phyloP scores from a whole-genome alignment of 192 early-diverging fungal genomes.

The Linnemannia schmuckeri region DNA sequence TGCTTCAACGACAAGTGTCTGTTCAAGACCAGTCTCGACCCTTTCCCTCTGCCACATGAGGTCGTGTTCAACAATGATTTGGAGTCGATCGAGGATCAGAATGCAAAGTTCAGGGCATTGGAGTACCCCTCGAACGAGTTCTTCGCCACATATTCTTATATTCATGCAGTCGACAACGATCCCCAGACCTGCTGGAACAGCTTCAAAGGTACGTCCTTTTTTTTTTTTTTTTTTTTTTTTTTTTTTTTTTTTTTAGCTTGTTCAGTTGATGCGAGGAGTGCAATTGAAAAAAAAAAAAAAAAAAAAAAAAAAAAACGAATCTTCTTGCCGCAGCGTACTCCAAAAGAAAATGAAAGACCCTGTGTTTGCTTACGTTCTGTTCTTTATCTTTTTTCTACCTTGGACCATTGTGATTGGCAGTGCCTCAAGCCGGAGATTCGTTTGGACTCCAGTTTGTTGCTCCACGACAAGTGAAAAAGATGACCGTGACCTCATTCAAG shows the following conservation, averaged over 20 bases:
- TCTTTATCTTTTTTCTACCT: background rate
- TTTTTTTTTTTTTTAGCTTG: background rate
- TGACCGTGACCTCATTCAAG: conserved; percentile 38
- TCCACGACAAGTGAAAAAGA: conserved; percentile 18
- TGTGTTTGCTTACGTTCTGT: background rate
- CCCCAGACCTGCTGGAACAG: conserved; percentile 66
- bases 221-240: background rate
- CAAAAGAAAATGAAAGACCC: background rate
- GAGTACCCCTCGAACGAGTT: conserved; percentile 53
- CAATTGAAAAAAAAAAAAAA: background rate
- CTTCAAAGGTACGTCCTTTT: conserved; percentile 17
- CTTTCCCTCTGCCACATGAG: conserved; percentile 57
- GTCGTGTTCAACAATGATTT: conserved; percentile 48
- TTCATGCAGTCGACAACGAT: conserved; percentile 64
- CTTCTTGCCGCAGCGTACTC: background rate
- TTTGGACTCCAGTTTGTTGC: conserved; percentile 66
- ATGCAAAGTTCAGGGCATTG: conserved; percentile 52
- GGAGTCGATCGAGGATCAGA: conserved; percentile 54
- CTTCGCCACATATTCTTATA: conserved; percentile 58
- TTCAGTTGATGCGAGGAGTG: background rate
- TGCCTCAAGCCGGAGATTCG: conserved; percentile 59
- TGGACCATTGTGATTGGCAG: conserved; percentile 21
- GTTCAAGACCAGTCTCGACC: conserved; percentile 64
- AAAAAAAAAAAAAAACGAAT: background rate
- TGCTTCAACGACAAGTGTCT: conserved; percentile 64